Evolutionary conservation across 192 early-diverging fungal genomes (phyloP), one percentile per base, ranked within the genome.

Genomic region (Thamnidium elegans): DNA sequence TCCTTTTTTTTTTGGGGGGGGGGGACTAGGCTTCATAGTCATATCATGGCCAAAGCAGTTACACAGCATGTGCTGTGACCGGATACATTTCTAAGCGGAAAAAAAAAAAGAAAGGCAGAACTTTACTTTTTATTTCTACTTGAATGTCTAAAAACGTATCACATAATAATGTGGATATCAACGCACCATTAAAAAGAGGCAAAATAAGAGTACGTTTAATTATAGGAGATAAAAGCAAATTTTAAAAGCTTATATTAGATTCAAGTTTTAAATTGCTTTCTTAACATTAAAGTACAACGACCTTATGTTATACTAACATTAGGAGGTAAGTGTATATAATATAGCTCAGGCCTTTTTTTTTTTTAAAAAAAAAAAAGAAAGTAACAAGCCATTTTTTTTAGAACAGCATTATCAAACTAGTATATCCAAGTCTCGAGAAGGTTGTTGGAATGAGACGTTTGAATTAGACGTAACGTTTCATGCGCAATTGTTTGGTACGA

Each of bases 381-480:
- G 20, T 21, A 51, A 10, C 44, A 4, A 52, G 3, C 13, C 17
- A 0, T n/a, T 9, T 9, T 48, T 50, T 59, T 48, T 52, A 81
- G 88, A 90, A 56, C 84, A 86, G 69, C 71, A 73, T 15, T 84
- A 77, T 66, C 86, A 87, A 63, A 86, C 88, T 0, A 84, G 87
- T 3, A 80, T 79, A 11, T 80, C 84, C 15, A 80, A 83, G 48
- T 55, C 62, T 13, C 44, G 80, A 13, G 78, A 80, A 4, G 86
- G 86, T 15, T 78, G 78, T 52, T 89, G 89, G 89, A 87, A 86
- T 68, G 89, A 89, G 62, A 81, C 84, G 0, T 91, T 91, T 65
- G 85, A 88, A 65, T 79, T 91, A 17, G 56, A 77, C 0, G 84
- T 91, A 5, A 83, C 82, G 7, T 89, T 84, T 62, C 89, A 91